Evolutionary conservation across 2,329 filamentous ascomycete genomes (phyloP).

Genomic region (Bisporella sp.): DNA sequence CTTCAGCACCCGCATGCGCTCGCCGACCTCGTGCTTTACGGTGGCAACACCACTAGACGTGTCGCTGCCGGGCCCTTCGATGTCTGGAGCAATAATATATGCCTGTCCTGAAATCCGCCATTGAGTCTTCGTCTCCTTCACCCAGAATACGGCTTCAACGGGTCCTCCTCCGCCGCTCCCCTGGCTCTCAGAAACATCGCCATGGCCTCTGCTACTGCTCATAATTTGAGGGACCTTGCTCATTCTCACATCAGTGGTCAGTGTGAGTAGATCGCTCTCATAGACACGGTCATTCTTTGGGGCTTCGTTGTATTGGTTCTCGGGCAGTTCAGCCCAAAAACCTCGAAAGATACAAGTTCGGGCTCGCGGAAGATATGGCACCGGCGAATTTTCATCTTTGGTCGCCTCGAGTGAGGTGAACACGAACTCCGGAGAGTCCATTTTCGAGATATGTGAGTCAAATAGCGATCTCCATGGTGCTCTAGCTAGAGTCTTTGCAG

Average conservation of each 20-base stretch:
- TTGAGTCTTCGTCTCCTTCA: constrained; percentile 62
- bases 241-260: constrained; percentile 88
- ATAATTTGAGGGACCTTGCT: constrained; percentile 71
- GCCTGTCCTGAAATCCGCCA: constrained; percentile 78
- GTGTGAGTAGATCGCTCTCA: constrained; percentile 70
- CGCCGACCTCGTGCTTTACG: constrained; percentile 52
- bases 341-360: constrained; percentile 82
- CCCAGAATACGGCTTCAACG: constrained; percentile 84
- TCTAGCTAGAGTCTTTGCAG: constrained; percentile 13
- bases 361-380: constrained; percentile 43
- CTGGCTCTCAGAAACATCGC: constrained; percentile 34
- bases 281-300: constrained; percentile 63
- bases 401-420: constrained; percentile 37
- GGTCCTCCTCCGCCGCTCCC: constrained; percentile 58
- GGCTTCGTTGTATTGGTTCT: constrained; percentile 66
- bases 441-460: constrained; percentile 26
- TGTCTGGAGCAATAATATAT: constrained; percentile 67
- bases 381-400: constrained; percentile 29
- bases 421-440: constrained; percentile 32
- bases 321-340: constrained; percentile 69
- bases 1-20: constrained; percentile 53
- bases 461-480: constrained; percentile 29
- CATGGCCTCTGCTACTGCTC: constrained; percentile 38
- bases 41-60: constrained; percentile 44
- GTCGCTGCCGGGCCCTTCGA: constrained; percentile 41